phyloP scores from a whole-genome alignment of 169 alveolate genomes.

The Prorocentrum cordatum region DNA sequence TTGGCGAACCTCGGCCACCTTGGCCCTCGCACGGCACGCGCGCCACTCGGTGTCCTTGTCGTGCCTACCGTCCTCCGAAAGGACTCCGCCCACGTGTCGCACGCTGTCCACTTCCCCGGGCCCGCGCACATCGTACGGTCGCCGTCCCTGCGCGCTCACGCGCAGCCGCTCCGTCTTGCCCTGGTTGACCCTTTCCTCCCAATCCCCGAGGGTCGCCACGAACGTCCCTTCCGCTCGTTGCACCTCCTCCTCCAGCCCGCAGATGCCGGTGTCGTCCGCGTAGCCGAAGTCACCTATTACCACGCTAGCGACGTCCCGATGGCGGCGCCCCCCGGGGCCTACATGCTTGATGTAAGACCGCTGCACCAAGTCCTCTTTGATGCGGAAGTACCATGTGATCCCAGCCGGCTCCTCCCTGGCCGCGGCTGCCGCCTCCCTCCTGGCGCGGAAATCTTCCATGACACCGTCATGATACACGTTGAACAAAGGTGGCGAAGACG shows the following conservation, averaged over 20 bases:
- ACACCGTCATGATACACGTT: neutral
- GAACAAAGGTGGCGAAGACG: neutral
- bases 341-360: too few relatives aligned
- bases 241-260: neutral
- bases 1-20: too few relatives aligned
- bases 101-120: neutral
- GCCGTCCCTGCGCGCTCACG: neutral
- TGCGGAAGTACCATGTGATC: neutral
- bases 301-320: neutral
- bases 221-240: neutral
- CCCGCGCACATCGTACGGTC: neutral
- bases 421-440: neutral
- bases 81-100: slow-evolving; percentile 3
- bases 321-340: neutral
- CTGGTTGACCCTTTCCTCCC: neutral
- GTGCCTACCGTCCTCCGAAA: too few relatives aligned
- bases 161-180: neutral
- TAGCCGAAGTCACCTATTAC: neutral
- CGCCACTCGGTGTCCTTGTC: too few relatives aligned
- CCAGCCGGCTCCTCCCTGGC: neutral
- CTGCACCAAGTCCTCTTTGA: neutral
- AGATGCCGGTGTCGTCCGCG: neutral
- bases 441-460: neutral
- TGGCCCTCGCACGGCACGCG: too few relatives aligned
- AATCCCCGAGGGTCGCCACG: neutral